These are phyloP conservation scores for Fusarium denticulatum DNA, from an alignment of 2,329 filamentous ascomycete species.

Conservation along the genomic window DNA sequence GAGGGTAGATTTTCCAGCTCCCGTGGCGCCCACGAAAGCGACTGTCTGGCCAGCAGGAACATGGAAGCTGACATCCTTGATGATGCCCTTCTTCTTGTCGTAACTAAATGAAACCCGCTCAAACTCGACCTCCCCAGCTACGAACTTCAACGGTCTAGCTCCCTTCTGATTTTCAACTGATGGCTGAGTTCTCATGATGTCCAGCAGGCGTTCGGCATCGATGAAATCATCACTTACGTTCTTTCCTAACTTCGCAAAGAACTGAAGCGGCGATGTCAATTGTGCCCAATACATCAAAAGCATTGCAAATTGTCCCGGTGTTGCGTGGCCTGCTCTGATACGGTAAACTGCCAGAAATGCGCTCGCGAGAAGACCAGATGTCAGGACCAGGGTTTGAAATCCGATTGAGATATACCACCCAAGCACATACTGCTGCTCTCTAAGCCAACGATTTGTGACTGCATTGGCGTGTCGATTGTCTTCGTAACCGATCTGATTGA, in stretches of 20 bases:
- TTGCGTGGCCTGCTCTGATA: conserved; percentile 68
- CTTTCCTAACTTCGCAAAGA: conserved; percentile 70
- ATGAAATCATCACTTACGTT: conserved; percentile 66
- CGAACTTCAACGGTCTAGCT: conserved; percentile 60
- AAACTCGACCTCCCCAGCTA: conserved; percentile 65
- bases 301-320: conserved; percentile 75
- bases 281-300: conserved; percentile 80
- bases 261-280: conserved; percentile 75
- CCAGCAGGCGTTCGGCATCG: conserved; percentile 66
- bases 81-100: conserved; percentile 66
- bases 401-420: conserved; percentile 63
- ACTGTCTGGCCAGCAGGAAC: conserved; percentile 63
- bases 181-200: conserved; percentile 68
- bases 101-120: conserved; percentile 67
- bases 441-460: conserved; percentile 54
- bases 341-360: conserved; percentile 71
- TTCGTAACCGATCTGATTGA: conserved; percentile 68
- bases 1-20: conserved; percentile 68
- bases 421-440: conserved; percentile 51
- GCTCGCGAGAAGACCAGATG: conserved; percentile 73
- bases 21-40: conserved; percentile 69
- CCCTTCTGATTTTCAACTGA: conserved; percentile 62
- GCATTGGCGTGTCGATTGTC: conserved; percentile 63
- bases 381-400: conserved; percentile 71
- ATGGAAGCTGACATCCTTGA: conserved; percentile 63